Evolutionary conservation across 2,329 filamentous ascomycete species (phyloP).

Genomic region (Lizonia empirigonia): DNA sequence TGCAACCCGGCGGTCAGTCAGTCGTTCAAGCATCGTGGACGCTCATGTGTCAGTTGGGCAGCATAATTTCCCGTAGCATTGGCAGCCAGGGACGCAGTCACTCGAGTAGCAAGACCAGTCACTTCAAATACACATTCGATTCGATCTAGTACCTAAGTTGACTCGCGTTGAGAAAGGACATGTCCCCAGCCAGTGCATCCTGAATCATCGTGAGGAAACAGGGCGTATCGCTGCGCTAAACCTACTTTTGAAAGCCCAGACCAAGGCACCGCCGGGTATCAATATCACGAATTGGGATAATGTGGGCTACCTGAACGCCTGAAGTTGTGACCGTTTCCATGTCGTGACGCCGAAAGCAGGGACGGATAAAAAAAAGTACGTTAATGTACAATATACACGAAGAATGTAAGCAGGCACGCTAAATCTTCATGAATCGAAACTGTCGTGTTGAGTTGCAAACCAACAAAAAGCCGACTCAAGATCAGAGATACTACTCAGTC

Average conservation of each 20-base stretch:
- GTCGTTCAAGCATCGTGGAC: no score
- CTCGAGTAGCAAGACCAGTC: no score
- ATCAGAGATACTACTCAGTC: constrained; percentile 14
- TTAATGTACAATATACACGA: constrained; percentile 11
- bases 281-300: constrained; percentile 15
- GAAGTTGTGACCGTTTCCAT: constrained; percentile 4
- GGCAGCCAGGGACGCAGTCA: no score
- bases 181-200: no score
- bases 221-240: background rate
- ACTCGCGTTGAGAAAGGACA: background rate
- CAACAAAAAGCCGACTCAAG: background rate
- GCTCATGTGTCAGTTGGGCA: no score
- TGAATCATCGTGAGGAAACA: background rate
- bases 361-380: background rate
- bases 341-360: constrained; percentile 6
- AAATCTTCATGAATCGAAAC: background rate
- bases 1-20: no score
- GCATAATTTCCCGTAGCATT: no score
- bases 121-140: no score
- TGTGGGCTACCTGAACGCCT: constrained; percentile 15
- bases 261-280: constrained; percentile 17
- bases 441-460: background rate
- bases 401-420: constrained; percentile 1
- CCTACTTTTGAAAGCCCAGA: constrained; percentile 16
- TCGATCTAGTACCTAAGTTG: background rate